Base-by-base conservation (phyloP, 2,329 filamentous ascomycete species). In the Berkeleyomyces basicola region DNA sequence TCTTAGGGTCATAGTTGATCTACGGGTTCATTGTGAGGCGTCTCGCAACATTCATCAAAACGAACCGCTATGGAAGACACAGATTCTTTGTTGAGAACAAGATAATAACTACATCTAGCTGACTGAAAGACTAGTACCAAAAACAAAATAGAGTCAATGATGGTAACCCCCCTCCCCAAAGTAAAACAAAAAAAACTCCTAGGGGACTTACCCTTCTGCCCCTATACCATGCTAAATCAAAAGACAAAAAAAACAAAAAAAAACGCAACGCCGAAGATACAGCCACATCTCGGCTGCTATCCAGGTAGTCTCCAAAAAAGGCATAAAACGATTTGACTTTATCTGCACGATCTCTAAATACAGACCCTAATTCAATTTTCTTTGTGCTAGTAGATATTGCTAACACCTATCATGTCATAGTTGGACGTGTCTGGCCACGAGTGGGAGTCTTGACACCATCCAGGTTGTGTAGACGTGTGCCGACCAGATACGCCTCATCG, bases 401-500 rank as follows among this genome's bases (percentile, higher is more conserved):
- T 23, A 23, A 23, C 23, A 23, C 23, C 23, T 23, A 23, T 23
- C 23, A 23, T 23, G 2, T 23, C 23, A 23, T 23, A 23, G 23
- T 23, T 23, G 23, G 23, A 40, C 33, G 16, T 40, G 37, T 37
- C 16, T 59, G 40, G n/a, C 39, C 33, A 23, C 60, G 49, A 16
- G 40, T 11, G 31, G 49, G 7, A 31, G 40, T 31, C n/a, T 47
- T 43, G 53, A 16, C 39, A 36, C 60, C 49, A 3, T 90, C 88
- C 74, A 96, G 95, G 72, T 99, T 99, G 75, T 99, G 95, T 69
- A 99, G 74, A 65, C 91, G 78, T 75, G 99, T 92, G 1, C 93
- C 93, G 70, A 97, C 93, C 53, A 99, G 77, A 72, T 99, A 99
- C 0, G 95, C 91, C 74, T 99, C 95, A 72, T 99, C 95, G 46